phyloP scores from a whole-genome alignment of 139 green algal species.

The Chlorella sp. region DNA sequence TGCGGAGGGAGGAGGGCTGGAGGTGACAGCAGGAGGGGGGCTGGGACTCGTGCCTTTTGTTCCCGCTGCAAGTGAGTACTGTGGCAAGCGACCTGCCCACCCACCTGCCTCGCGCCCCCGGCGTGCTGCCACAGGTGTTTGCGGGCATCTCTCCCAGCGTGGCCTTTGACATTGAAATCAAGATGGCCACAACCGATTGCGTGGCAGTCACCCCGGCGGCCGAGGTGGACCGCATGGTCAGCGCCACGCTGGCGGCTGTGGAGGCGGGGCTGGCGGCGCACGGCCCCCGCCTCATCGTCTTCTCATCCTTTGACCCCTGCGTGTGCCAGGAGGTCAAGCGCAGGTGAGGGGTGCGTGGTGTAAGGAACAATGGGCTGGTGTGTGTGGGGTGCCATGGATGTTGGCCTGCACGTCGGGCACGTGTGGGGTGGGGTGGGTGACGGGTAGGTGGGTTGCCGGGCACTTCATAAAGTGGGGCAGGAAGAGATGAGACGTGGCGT shows the following conservation, averaged over 20 bases:
- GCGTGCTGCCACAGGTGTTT: conserved; percentile 62
- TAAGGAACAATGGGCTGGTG: no score
- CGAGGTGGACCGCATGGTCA: conserved; percentile 71
- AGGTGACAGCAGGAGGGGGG: no score
- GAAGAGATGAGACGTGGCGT: no score
- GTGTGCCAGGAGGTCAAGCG: conserved; percentile 66
- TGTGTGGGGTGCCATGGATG: neutral
- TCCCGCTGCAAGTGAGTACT: neutral
- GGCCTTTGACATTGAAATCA: conserved; percentile 90
- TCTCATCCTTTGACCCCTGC: conserved; percentile 89
- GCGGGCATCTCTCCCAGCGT: conserved; percentile 60
- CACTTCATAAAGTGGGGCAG: no score
- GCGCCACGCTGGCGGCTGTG: conserved; percentile 46
- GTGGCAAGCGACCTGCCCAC: neutral
- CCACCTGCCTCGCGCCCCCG: neutral
- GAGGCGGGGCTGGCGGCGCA: conserved; percentile 15
- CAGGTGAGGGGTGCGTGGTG: neutral
- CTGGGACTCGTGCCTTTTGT: no score
- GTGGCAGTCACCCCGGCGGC: conserved; percentile 55
- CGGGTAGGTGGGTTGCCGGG: no score
- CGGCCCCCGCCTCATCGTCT: conserved; percentile 62
- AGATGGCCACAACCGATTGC: conserved; percentile 77
- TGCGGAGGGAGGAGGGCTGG: no score
- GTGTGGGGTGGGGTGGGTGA: no score
- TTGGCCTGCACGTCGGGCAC: no score